These are phyloP conservation scores for Ophiostoma sp. DNA, from an alignment of 2,329 filamentous ascomycete genomes.

Conservation along the genomic window DNA sequence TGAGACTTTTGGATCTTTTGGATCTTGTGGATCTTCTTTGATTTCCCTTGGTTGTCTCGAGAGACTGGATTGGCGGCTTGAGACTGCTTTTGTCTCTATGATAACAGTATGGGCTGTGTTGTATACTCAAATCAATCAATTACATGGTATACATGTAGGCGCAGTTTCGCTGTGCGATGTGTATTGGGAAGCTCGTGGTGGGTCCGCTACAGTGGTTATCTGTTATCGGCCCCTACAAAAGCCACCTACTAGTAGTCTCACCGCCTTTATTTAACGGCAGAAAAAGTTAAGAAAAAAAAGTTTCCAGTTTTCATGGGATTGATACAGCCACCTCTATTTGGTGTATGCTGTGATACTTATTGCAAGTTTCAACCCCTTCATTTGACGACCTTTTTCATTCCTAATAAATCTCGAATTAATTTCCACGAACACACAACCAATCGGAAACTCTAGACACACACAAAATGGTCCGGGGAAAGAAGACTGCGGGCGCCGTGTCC, in stretches of 20 bases:
- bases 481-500: conserved; percentile 17
- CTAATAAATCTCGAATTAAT: neutral
- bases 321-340: conserved; percentile 20
- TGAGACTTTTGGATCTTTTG: too few relatives aligned
- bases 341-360: neutral
- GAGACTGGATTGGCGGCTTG: neutral
- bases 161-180: neutral
- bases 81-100: neutral
- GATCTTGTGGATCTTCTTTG: neutral
- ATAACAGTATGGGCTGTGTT: too few relatives aligned
- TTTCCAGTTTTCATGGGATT: conserved; percentile 17
- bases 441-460: neutral
- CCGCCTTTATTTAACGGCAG: conserved; percentile 26
- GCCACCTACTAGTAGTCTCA: neutral
- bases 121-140: too few relatives aligned
- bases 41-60: neutral
- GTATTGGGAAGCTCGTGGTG: neutral
- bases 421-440: neutral
- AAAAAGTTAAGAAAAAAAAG: conserved; percentile 25
- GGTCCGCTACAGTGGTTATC: neutral
- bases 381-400: neutral
- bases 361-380: neutral
- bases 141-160: neutral
- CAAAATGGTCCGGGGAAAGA: conserved; percentile 22
- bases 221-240: conserved; percentile 5